Conservation (phyloP, 441 rosid genomes). For the Eutrema salsugineum region DNA sequence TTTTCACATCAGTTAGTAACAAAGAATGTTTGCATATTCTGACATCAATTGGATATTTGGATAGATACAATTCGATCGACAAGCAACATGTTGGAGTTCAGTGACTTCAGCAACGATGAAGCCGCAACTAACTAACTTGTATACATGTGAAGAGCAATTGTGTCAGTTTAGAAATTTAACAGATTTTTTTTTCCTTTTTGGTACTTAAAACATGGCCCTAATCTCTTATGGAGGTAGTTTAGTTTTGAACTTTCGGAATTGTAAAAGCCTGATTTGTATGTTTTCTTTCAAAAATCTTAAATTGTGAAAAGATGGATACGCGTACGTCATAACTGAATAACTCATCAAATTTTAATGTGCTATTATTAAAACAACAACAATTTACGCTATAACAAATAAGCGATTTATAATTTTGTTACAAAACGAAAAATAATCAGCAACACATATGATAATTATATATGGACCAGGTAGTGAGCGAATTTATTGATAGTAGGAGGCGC, state of each 20-base stretch:
- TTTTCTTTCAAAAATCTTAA: background rate
- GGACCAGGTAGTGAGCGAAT: background rate
- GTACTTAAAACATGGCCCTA: background rate
- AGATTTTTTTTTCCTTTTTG: too few species aligned
- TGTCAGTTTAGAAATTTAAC: background rate
- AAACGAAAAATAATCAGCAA: background rate
- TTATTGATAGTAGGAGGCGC: too few species aligned
- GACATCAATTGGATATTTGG: conserved; percentile 19
- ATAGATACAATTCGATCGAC: conserved; percentile 24
- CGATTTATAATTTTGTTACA: background rate
- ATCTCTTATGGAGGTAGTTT: background rate
- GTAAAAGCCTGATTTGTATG: background rate
- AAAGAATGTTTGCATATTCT: conserved; percentile 7
- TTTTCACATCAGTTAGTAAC: conserved; percentile 8
- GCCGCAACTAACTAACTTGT: conserved; percentile 9
- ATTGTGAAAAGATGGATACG: background rate
- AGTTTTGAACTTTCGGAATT: background rate
- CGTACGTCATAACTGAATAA: background rate
- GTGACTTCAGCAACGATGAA: conserved; percentile 20
- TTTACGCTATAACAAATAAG: too few species aligned
- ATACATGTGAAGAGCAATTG: background rate
- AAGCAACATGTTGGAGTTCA: conserved; percentile 10
- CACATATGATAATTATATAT: too few species aligned
- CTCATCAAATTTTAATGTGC: background rate
- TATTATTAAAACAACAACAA: background rate